Evolutionary conservation across 2,329 filamentous ascomycete species (phyloP), one percentile per base, ranked within the genome.

Genomic region (Colletotrichum liriopes): DNA sequence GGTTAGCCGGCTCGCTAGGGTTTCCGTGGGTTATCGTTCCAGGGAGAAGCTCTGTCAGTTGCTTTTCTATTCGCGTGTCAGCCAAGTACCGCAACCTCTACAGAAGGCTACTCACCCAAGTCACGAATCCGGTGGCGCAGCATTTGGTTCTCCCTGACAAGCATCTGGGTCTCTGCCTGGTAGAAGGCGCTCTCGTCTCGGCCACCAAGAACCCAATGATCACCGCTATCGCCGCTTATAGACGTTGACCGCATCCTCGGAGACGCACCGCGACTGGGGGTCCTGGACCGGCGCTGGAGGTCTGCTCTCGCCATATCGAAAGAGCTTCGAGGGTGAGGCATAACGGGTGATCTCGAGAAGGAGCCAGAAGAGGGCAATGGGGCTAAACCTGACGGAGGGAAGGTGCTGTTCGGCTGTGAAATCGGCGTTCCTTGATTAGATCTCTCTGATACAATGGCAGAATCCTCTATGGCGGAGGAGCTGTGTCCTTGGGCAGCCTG

Each of bases 141-240:
- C 93, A 96, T 95, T 81, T 95, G 93, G 76, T 95, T 96, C 83
- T 95, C 93, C 35, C 93, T 87, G 29, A 91, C 88, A 77, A 96
- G 82, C 83, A 90, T 94, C 81, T 94, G 92, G 1, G 93, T 94
- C 82, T 96, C 93, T 5, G 93, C 93, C 80, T 95, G 93, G 77
- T 95, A 95, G 79, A 94, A 95, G 0, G 92, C 91, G 74, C 88
- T 91, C 79, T 95, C 93, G 77, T 95, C 93, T 23, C 93, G 86
- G 9, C 88, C 89, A n/a, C 88, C 89, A 1, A 93, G 85, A 59
- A 88, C 82, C 83, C 87, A 90, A 39, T 79, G 76, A 63, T 94
- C 91, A 43, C 87, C 88, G 64, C 85, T 86, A 67, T 92, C 90
- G 23, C 82, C 87, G 68, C 88, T 88, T 75, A 91, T 89, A 3